Percentiles rank a stretch among this genome's conserved stretches.
phyloP scores from a whole-genome alignment of 257 asterid species.

The Solanum chiquidenum region DNA sequence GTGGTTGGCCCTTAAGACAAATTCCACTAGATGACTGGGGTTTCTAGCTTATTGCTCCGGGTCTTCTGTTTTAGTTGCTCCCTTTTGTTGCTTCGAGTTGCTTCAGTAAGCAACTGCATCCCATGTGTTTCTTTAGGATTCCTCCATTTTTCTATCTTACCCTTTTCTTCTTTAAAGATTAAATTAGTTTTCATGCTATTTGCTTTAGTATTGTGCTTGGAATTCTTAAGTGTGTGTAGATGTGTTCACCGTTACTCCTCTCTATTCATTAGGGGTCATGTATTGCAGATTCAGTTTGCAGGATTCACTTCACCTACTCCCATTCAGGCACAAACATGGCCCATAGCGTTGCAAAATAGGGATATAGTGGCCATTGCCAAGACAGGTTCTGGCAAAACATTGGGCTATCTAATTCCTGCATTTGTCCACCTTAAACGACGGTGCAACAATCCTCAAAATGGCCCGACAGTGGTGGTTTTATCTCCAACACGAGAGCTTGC shows the following conservation, averaged over 20 bases:
- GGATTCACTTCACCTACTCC: slow-evolving; percentile 95
- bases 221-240: slow-evolving; percentile 6
- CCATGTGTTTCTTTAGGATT: slow-evolving; percentile 53
- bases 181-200: neutral
- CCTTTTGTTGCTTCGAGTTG: slow-evolving; percentile 88
- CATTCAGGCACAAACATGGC: slow-evolving; percentile 98
- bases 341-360: slow-evolving; percentile 63
- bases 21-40: slow-evolving; percentile 79
- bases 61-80: slow-evolving; percentile 76
- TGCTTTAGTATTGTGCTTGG: neutral
- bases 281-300: slow-evolving; percentile 64
- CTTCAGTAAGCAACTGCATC: slow-evolving; percentile 96
- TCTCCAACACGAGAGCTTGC: slow-evolving; percentile 99
- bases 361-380: slow-evolving; percentile 98
- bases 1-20: slow-evolving; percentile 66
- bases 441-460: slow-evolving; percentile 66
- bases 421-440: slow-evolving; percentile 66
- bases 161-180: slow-evolving; percentile 1
- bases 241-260: neutral
- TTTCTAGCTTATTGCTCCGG: slow-evolving; percentile 76
- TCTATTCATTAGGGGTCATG: slow-evolving; percentile 10
- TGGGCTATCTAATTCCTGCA: slow-evolving; percentile 92
- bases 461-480: slow-evolving; percentile 84
- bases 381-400: slow-evolving; percentile 96
- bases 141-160: neutral